Percentiles rank a stretch among this genome's conserved stretches.
These are phyloP conservation scores for Henningerozyma blattae DNA, from an alignment of 805 yeast species.

Conservation along the genomic window DNA sequence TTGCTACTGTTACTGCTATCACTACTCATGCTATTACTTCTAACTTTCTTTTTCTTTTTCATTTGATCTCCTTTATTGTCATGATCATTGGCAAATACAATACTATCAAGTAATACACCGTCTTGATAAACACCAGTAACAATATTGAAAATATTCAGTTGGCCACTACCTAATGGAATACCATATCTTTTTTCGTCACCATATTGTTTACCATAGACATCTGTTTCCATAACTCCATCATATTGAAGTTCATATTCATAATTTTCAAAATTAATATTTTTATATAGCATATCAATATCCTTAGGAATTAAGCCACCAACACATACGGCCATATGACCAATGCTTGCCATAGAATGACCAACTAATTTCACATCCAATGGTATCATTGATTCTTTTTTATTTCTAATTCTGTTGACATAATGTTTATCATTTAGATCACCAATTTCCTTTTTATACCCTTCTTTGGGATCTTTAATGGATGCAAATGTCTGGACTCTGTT, in stretches of 20 bases:
- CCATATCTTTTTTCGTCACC: neutral
- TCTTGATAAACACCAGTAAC: neutral
- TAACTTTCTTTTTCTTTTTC: no score
- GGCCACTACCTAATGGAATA: neutral
- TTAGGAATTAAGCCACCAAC: conserved; percentile 22
- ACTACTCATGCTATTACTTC: no score
- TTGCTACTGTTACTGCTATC: no score
- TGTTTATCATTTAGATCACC: conserved; percentile 1
- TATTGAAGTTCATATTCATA: no score
- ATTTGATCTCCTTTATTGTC: no score
- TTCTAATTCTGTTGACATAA: conserved; percentile 4
- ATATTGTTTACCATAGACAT: neutral
- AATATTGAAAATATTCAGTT: neutral
- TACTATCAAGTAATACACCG: neutral
- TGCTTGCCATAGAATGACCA: conserved; percentile 17
- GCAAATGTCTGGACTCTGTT: conserved; percentile 7
- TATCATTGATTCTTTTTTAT: conserved; percentile 1
- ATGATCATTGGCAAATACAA: neutral
- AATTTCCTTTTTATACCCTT: conserved; percentile 5
- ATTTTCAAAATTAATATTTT: no score
- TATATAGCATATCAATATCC: conserved; percentile 15
- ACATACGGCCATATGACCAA: conserved; percentile 13
- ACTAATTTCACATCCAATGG: conserved; percentile 13
- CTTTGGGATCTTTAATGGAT: no score
- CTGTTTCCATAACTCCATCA: neutral